phyloP scores from a whole-genome alignment of 169 alveolate species.

The Cryptosporidium meleagridis region DNA sequence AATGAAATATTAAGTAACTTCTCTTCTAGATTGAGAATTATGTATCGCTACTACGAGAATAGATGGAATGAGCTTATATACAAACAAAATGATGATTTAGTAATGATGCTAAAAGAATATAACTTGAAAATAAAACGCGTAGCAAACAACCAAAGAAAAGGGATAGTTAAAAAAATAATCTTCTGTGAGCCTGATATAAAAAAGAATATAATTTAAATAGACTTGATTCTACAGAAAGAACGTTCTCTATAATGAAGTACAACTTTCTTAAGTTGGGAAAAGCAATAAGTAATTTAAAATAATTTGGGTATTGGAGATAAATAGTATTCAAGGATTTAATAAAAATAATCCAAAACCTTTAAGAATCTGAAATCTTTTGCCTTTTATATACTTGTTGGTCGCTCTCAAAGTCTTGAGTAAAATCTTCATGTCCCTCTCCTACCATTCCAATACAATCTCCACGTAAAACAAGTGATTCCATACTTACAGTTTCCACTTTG shows the following conservation, averaged over 20 bases:
- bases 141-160: neutral
- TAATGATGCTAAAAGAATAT: neutral
- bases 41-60: conserved; percentile 33
- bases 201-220: no score
- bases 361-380: neutral
- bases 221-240: no score
- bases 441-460: conserved; percentile 66
- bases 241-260: no score
- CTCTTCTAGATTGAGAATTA: neutral
- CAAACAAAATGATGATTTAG: conserved; percentile 11
- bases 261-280: neutral
- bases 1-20: neutral
- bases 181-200: neutral
- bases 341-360: neutral
- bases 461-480: conserved; percentile 37
- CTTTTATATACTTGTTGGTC: conserved; percentile 7
- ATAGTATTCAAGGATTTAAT: neutral
- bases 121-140: neutral
- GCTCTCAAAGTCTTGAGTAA: neutral
- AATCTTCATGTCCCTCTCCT: conserved; percentile 30
- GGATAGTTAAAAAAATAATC: neutral
- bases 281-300: neutral
- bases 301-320: neutral
- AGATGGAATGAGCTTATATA: conserved; percentile 39
- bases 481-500: conserved; percentile 9